Evolutionary conservation across 2,329 filamentous ascomycete genomes (phyloP).

Genomic region (Xylariaceae sp.): DNA sequence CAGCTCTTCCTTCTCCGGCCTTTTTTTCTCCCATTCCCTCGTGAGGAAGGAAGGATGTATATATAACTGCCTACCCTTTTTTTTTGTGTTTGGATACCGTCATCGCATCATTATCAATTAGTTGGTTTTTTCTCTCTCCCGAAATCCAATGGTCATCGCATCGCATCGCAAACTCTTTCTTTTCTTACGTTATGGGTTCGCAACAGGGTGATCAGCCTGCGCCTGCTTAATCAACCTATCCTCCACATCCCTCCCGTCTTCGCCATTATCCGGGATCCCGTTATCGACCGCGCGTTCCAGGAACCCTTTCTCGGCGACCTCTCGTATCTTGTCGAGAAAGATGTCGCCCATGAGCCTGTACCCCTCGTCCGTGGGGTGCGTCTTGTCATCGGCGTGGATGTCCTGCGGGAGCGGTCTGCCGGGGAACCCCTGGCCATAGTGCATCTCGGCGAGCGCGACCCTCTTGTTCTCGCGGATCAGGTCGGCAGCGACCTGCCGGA

Average conservation of each 20-base stretch:
- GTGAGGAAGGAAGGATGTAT: too few species aligned
- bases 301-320: conserved; percentile 22
- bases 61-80: too few species aligned
- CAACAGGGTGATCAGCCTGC: conserved; percentile 17
- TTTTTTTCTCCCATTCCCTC: too few species aligned
- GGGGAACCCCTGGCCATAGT: conserved; percentile 24
- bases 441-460: conserved; percentile 26
- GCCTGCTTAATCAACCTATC: conserved; percentile 18
- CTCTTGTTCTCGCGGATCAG: conserved; percentile 20
- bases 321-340: conserved; percentile 24
- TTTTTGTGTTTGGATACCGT: conserved; percentile 5
- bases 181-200: background rate
- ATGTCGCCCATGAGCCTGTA: conserved; percentile 29
- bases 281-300: conserved; percentile 19
- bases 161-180: background rate
- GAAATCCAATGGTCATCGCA: too few species aligned
- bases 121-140: background rate
- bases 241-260: conserved; percentile 22
- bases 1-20: too few species aligned
- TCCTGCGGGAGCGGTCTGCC: conserved; percentile 19
- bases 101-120: conserved; percentile 2
- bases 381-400: conserved; percentile 23
- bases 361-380: conserved; percentile 27
- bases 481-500: conserved; percentile 23
- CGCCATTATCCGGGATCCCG: conserved; percentile 21